Conservation (phyloP, 2,329 filamentous ascomycete species). For the Beauveria varroae region DNA sequence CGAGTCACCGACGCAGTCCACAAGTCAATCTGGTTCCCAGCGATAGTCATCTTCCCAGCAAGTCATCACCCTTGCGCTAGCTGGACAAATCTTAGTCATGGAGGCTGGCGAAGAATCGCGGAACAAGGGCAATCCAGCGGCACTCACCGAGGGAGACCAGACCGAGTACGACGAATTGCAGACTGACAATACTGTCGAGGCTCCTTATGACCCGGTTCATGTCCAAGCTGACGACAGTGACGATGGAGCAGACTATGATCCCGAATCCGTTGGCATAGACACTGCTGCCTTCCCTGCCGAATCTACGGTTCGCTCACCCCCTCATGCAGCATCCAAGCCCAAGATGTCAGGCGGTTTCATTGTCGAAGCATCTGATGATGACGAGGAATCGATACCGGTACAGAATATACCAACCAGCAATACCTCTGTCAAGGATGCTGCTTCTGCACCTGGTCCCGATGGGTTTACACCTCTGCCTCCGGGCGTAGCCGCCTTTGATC, state of each 20-base stretch:
- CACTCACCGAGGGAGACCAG: conserved; percentile 46
- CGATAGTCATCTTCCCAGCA: neutral
- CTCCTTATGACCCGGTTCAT: conserved; percentile 42
- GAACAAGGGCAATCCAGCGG: conserved; percentile 46
- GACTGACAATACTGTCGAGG: conserved; percentile 42
- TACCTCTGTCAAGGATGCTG: neutral
- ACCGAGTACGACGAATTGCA: conserved; percentile 48
- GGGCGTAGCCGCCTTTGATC: conserved; percentile 48
- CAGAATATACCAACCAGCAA: conserved; percentile 11
- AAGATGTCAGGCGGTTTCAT: conserved; percentile 54
- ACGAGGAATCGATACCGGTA: conserved; percentile 8
- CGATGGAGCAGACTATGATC: conserved; percentile 51
- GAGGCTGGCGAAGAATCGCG: conserved; percentile 38
- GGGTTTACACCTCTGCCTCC: conserved; percentile 26
- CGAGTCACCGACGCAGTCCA: too few relatives aligned
- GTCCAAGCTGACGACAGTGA: conserved; percentile 39
- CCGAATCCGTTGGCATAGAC: conserved; percentile 44
- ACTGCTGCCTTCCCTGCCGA: conserved; percentile 16
- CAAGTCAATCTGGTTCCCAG: neutral
- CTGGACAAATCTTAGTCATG: conserved; percentile 20
- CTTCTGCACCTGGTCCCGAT: conserved; percentile 16
- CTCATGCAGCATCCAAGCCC: conserved; percentile 37
- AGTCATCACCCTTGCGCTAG: neutral
- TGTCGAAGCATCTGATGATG: conserved; percentile 51
- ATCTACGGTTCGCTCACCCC: neutral